A percentile compares a stretch with the other conserved stretches of the same genome.
Conservation (phyloP, 148 eudicot genomes). For the Rhododendron simsii region DNA sequence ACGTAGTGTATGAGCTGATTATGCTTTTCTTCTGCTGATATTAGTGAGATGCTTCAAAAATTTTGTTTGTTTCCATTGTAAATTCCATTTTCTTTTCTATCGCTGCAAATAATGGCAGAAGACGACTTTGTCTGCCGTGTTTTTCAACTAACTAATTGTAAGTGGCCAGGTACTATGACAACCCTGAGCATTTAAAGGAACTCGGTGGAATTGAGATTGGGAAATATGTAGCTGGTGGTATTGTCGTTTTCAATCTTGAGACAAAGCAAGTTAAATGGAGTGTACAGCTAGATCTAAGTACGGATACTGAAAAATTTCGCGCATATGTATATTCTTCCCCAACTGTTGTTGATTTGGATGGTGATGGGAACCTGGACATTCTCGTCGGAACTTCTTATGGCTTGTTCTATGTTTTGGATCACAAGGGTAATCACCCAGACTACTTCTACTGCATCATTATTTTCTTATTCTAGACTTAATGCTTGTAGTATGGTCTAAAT, state of each 20-base stretch:
- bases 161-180: constrained; percentile 89
- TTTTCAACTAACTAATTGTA: constrained; percentile 15
- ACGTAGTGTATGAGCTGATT: not conserved
- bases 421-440: constrained; percentile 59
- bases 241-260: constrained; percentile 94
- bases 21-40: not conserved
- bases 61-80: not conserved
- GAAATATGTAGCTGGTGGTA: constrained; percentile 90
- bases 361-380: constrained; percentile 94
- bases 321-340: constrained; percentile 90
- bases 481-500: not conserved
- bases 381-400: constrained; percentile 95
- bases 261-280: constrained; percentile 98
- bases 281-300: constrained; percentile 68
- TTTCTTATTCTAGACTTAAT: not conserved
- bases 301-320: constrained; percentile 76
- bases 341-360: constrained; percentile 87
- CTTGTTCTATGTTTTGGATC: constrained; percentile 86
- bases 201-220: constrained; percentile 90
- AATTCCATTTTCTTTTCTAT: not conserved
- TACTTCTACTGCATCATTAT: not conserved
- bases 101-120: not conserved
- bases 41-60: not conserved
- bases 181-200: constrained; percentile 86
- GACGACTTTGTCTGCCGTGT: not conserved